Base-by-base conservation (phyloP, 169 alveolate species). In the Plasmodium blacklocki region DNA sequence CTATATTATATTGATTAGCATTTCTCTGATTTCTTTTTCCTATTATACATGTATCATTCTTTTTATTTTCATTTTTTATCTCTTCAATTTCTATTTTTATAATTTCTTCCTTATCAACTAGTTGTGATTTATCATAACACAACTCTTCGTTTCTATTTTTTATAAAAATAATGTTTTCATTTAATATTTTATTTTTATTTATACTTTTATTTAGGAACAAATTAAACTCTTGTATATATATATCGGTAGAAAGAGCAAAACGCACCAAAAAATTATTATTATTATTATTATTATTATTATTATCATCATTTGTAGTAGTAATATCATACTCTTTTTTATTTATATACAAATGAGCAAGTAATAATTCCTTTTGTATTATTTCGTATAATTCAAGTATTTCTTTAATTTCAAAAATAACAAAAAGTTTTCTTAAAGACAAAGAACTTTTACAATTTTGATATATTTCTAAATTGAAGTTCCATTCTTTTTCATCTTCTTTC, bases 51-150 rank as follows among this genome's bases (percentile, higher is more conserved):
- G 3, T 68, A 21, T 32, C 21, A n/a, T 56, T 45, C 29, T 26
- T 9, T 0, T 1, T 43, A 50, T 66, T 59, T 64, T 50, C 3
- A 63, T 78, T 78, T 2, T 8, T 26, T 59, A 78, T 58, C 19
- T 78, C 60, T n/a, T 66, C 18, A 15, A 78, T 43, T 66, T 78
- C 78, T 43, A 78, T 26, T 78, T 78, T 78, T 15, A 78, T 56
- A 50, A 66, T 45, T 54, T 70, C 89, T 66, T 66, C 89, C 2
- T 29, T 39, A 67, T 8, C 67, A 52, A 23, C 12, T 29, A 71
- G 11, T 18, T 11, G 26, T 21, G 66, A 49, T 21, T 18, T 66
- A 32, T 50, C 63, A 60, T 52, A 66, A 8, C 60, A 32, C 63
- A 78, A 58, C 59, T 45, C 72, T n/a, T 66, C 89, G 1, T 74